Percentiles rank a stretch among this genome's conserved stretches.
Evolutionary conservation across 257 asterid species (phyloP).

Genomic region (Ehretia macrophylla): DNA sequence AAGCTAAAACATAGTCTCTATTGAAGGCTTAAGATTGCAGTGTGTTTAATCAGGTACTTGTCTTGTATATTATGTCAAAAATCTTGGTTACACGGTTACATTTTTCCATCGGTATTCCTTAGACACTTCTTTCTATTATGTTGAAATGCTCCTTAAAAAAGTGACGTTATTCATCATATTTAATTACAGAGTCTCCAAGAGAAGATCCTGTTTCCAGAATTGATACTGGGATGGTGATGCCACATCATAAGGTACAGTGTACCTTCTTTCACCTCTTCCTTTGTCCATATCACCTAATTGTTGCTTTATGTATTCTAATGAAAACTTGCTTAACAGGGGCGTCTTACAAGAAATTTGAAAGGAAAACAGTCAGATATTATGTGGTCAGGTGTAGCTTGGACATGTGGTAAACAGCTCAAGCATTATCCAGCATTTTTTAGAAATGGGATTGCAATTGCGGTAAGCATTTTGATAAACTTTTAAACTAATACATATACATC

Average conservation of each 20-base stretch:
- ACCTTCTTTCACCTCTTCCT: neutral
- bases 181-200: conserved; percentile 59
- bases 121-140: neutral
- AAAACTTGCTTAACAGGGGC: conserved; percentile 47
- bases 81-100: too few species aligned
- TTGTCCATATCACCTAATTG: conserved; percentile 9
- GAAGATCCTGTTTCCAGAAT: conserved; percentile 42
- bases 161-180: neutral
- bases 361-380: conserved; percentile 64
- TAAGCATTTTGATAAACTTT: conserved; percentile 33
- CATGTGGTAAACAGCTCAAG: conserved; percentile 88
- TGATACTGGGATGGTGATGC: conserved; percentile 44
- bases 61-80: too few species aligned
- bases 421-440: conserved; percentile 81
- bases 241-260: conserved; percentile 54
- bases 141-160: neutral
- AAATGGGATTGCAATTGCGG: conserved; percentile 77
- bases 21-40: too few species aligned
- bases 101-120: too few species aligned
- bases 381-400: conserved; percentile 90
- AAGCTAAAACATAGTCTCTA: too few species aligned
- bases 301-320: conserved; percentile 10
- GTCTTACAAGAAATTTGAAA: conserved; percentile 54
- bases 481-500: too few species aligned
- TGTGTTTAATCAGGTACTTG: too few species aligned